Percentiles rank a stretch among this genome's conserved stretches.
Conservation (phyloP, 164 flowering plant genomes). For the Cinnamomum chago region DNA sequence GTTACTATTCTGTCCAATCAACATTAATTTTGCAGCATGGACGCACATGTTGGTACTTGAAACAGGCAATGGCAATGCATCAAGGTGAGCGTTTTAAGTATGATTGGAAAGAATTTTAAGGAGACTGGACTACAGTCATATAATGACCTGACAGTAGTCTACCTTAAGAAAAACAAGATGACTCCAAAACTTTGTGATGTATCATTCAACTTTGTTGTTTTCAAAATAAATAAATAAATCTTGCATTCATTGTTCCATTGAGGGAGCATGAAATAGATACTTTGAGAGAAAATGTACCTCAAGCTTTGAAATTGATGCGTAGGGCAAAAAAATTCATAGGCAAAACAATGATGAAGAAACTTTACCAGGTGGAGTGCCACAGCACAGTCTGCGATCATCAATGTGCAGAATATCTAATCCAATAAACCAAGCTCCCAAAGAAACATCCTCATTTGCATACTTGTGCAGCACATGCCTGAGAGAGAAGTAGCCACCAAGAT, state of each 20-base stretch:
- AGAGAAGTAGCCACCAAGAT: not conserved
- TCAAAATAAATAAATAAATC: not conserved
- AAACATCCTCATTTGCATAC: constrained; percentile 89
- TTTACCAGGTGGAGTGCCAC: constrained; percentile 91
- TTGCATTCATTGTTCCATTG: not conserved
- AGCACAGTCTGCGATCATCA: constrained; percentile 83
- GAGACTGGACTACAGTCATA: not conserved
- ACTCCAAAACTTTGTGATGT: too few species aligned
- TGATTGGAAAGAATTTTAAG: too few species aligned
- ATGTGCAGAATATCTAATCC: constrained; percentile 87
- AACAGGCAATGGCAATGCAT: not conserved
- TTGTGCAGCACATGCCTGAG: constrained; percentile 81
- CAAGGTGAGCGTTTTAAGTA: too few species aligned
- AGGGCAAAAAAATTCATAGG: not conserved
- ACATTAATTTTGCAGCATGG: too few species aligned
- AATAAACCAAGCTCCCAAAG: constrained; percentile 88
- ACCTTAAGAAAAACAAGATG: too few species aligned
- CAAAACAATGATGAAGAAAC: not conserved
- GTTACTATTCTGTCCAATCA: too few species aligned
- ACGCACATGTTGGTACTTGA: not conserved
- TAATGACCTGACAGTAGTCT: not conserved
- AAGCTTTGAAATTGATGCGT: not conserved
- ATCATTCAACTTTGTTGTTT: not conserved
- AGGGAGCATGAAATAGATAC: not conserved
- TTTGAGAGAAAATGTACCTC: not conserved